Evolutionary conservation across 768 basidiomycete genomes (phyloP).

Genomic region (Gyrodon lividus): DNA sequence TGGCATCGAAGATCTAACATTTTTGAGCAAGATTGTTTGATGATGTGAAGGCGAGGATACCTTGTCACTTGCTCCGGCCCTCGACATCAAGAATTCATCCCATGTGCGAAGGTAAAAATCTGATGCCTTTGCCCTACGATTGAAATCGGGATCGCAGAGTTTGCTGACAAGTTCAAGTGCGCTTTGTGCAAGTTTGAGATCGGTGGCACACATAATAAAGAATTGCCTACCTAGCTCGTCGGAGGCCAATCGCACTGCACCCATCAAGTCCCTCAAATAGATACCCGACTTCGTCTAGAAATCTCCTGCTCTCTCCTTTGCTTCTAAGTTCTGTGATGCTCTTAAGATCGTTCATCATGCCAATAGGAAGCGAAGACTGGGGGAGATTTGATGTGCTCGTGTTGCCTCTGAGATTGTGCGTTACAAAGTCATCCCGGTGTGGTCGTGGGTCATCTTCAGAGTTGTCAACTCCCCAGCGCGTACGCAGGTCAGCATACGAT

Average conservation of each 20-base stretch:
- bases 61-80: conserved; percentile 62
- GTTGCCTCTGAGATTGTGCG: conserved; percentile 14
- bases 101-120: conserved; percentile 72
- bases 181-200: conserved; percentile 35
- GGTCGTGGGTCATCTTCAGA: conserved; percentile 69
- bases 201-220: background rate
- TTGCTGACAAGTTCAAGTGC: conserved; percentile 77
- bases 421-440: conserved; percentile 11
- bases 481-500: conserved; percentile 70
- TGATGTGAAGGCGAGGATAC: conserved; percentile 32
- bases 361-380: conserved; percentile 44
- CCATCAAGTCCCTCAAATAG: conserved; percentile 75
- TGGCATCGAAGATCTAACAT: conserved; percentile 60
- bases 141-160: conserved; percentile 69
- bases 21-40: background rate
- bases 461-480: conserved; percentile 79
- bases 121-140: conserved; percentile 74
- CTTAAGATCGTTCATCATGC: conserved; percentile 72
- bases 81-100: conserved; percentile 59
- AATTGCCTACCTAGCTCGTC: conserved; percentile 60
- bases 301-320: conserved; percentile 77
- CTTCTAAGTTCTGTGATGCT: conserved; percentile 79
- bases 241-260: conserved; percentile 50
- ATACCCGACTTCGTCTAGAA: conserved; percentile 83
- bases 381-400: conserved; percentile 33